Evolutionary conservation across 2,329 filamentous ascomycete genomes (phyloP), one percentile per base, ranked within the genome.

Genomic region (Epichloe hybrida): DNA sequence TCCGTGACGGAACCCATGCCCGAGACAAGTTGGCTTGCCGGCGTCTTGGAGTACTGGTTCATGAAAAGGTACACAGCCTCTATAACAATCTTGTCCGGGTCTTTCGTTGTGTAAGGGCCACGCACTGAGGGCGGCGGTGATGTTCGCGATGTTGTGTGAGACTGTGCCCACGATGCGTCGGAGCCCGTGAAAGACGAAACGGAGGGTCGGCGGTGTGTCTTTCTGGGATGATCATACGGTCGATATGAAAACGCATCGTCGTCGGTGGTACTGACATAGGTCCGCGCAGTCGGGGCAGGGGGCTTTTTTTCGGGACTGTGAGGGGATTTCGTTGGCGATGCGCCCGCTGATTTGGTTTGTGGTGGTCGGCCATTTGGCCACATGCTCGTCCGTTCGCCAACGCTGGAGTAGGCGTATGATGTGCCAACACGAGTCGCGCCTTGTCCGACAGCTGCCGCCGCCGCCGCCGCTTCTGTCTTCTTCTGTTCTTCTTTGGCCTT

Each of bases 71-170:
- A 97, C 3, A 97, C 93, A 11, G 84, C 93, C 62, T 86, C 86
- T 67, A 98, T 91, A 55, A 95, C 83, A 63, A 98, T 93, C 76
- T 98, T 98, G 70, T 95, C 83, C 0, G 91, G 90, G 64, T 97
- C 88, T 57, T 86, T 87, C 31, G 89, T 96, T 37, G 81, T 78
- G 68, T 96, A 97, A 2, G 87, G 79, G 2, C 83, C 81, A 46
- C 86, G 80, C 56, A 83, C 77, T 3, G 86, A 89, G 1, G 86
- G 84, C 15, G 90, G 88, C 8, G 90, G 87, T 5, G 87, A 88
- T 6, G 90, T 95, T 52, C 82, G 81, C 11, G 87, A 77, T 1
- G 90, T 96, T 15, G 87, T 89, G 53, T 88, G 81, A 9, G 88
- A 94, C 1, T 86, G 79, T 2, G 88, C 85, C 67, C 91, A 96